A percentile compares a stretch with the other conserved stretches of the same genome.
phyloP scores from a whole-genome alignment of 1,139 yeast species.

The Debaryomyces psychrophilus region DNA sequence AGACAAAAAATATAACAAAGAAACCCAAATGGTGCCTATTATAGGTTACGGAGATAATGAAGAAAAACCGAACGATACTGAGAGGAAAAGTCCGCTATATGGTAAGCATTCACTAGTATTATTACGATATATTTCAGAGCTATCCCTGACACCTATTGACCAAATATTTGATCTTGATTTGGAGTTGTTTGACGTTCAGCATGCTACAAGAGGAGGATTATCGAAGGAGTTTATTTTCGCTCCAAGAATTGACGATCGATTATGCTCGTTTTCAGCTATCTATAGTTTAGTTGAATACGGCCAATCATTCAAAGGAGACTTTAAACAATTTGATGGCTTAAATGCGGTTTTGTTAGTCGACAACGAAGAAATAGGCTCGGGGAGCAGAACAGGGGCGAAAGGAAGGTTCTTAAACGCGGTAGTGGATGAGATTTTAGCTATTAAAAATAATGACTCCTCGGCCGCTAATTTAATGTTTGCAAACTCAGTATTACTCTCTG shows the following conservation, averaged over 20 bases:
- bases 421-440: constrained; percentile 18
- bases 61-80: constrained; percentile 33
- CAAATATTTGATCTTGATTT: constrained; percentile 41
- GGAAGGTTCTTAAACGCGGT: constrained; percentile 32
- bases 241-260: constrained; percentile 49
- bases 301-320: constrained; percentile 15
- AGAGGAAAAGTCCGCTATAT: constrained; percentile 37
- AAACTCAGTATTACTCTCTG: constrained; percentile 43
- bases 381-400: constrained; percentile 45
- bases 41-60: constrained; percentile 34
- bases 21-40: constrained; percentile 48
- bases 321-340: constrained; percentile 33
- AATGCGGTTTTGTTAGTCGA: constrained; percentile 44
- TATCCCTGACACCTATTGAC: constrained; percentile 30
- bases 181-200: constrained; percentile 46
- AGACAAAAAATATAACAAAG: constrained; percentile 37
- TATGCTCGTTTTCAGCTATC: constrained; percentile 47
- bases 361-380: constrained; percentile 50
- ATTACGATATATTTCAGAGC: constrained; percentile 36
- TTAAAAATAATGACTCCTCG: constrained; percentile 3
- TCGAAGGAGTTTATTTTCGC: constrained; percentile 44
- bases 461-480: constrained; percentile 20
- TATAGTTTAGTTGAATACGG: constrained; percentile 35
- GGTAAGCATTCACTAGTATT: constrained; percentile 42
- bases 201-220: constrained; percentile 46